Conservation (phyloP, 2,329 filamentous ascomycete species). For the Botrytis cinerea region DNA sequence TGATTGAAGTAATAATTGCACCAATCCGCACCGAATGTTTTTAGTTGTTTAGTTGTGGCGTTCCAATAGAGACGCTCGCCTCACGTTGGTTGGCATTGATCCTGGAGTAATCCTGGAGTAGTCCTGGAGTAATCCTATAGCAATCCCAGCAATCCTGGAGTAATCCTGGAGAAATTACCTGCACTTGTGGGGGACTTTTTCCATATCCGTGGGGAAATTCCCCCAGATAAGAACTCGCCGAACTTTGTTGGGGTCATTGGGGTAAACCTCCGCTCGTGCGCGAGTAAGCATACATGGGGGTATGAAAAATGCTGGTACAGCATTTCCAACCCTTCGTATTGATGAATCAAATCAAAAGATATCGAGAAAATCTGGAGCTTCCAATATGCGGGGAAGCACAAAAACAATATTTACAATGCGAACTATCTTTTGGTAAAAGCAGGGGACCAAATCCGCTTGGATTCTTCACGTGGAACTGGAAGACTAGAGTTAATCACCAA, state of each 20-base stretch:
- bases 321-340: not conserved
- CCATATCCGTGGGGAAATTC: conserved; percentile 13
- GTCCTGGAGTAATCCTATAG: not conserved
- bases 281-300: not conserved
- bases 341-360: not conserved
- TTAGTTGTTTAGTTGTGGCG: not conserved
- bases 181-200: conserved; percentile 1
- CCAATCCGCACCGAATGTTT: conserved; percentile 3
- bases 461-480: conserved; percentile 1
- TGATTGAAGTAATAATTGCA: conserved; percentile 19
- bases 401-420: not conserved
- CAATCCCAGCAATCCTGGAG: not conserved
- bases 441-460: not conserved
- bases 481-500: not conserved
- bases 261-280: conserved; percentile 9
- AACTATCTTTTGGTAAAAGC: not conserved
- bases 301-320: not conserved
- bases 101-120: not conserved
- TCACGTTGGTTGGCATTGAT: not conserved
- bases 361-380: not conserved
- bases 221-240: conserved; percentile 15
- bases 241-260: conserved; percentile 1
- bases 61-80: conserved; percentile 4
- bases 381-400: conserved; percentile 1
- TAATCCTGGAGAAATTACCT: conserved; percentile 19